These are phyloP conservation scores for Zygoascus meyerae DNA, from an alignment of 1,139 yeast species.

Conservation along the genomic window DNA sequence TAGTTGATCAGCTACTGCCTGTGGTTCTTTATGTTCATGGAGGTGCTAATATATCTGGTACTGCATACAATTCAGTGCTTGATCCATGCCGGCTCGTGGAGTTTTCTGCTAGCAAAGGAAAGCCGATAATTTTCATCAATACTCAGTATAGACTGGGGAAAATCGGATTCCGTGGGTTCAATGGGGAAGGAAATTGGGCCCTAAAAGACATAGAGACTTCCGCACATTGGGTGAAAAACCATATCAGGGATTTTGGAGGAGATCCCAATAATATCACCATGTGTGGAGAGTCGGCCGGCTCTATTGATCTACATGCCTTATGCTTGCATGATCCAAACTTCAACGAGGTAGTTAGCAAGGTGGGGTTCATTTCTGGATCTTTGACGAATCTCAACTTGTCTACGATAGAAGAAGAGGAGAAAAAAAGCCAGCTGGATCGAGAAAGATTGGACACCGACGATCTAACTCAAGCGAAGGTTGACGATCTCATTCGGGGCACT, in stretches of 20 bases:
- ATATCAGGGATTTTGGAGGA: slow-evolving; percentile 37
- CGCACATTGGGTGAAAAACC: slow-evolving; percentile 33
- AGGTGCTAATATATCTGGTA: slow-evolving; percentile 12
- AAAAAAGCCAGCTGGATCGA: neutral
- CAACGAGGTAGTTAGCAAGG: slow-evolving; percentile 1
- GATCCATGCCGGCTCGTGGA: slow-evolving; percentile 7
- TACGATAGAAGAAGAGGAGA: neutral
- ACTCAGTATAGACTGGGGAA: slow-evolving; percentile 12
- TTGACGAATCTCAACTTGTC: neutral
- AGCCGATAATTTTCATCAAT: slow-evolving; percentile 11
- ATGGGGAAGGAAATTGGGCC: slow-evolving; percentile 5
- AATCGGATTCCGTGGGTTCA: slow-evolving; percentile 15
- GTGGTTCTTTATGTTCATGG: slow-evolving; percentile 13
- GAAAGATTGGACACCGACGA: neutral
- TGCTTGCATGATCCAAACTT: neutral
- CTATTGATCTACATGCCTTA: slow-evolving; percentile 14
- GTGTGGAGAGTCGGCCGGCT: slow-evolving; percentile 39
- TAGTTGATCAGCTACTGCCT: slow-evolving; percentile 4
- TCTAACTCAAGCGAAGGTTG: neutral
- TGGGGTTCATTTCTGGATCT: slow-evolving; percentile 2
- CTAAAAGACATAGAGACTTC: slow-evolving; percentile 3
- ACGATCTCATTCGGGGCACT: neutral
- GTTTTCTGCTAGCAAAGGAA: slow-evolving; percentile 2
- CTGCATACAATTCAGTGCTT: slow-evolving; percentile 8
- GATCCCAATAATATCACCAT: slow-evolving; percentile 34